Evolutionary conservation across 164 flowering plant genomes (phyloP).

Genomic region (Umbellularia californica): DNA sequence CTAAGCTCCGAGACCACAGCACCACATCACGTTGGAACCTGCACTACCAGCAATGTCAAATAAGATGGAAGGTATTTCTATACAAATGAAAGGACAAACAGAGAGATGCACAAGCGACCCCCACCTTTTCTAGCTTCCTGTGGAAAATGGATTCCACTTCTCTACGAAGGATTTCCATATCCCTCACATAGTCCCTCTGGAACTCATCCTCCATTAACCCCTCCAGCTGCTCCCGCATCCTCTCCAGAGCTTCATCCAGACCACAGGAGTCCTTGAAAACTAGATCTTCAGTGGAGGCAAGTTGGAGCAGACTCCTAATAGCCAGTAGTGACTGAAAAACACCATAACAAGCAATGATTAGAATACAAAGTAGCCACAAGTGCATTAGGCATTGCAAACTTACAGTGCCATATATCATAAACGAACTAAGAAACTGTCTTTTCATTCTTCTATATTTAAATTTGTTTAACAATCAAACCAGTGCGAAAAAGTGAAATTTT

Average conservation of each 20-base stretch:
- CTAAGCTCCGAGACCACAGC: background rate
- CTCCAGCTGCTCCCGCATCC: conserved; percentile 49
- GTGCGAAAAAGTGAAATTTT: too few species aligned
- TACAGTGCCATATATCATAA: background rate
- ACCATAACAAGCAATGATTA: background rate
- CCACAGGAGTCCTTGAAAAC: conserved; percentile 60
- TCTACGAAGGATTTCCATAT: conserved; percentile 61
- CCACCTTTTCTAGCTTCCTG: conserved; percentile 51
- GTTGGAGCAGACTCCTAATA: conserved; percentile 64
- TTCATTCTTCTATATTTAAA: too few species aligned
- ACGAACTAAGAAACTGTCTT: too few species aligned
- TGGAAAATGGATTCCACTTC: conserved; percentile 65
- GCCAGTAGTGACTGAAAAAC: conserved; percentile 61
- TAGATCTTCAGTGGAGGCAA: conserved; percentile 44
- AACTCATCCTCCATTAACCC: conserved; percentile 47
- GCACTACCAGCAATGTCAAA: background rate
- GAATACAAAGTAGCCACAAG: background rate
- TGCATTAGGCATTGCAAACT: background rate
- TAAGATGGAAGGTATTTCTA: background rate
- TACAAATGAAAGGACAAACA: background rate
- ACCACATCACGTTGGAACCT: background rate
- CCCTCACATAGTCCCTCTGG: conserved; percentile 50
- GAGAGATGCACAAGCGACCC: background rate
- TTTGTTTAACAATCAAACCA: background rate
- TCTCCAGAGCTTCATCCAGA: conserved; percentile 58